These are phyloP conservation scores for Trichophyton equinum DNA, from an alignment of 2,329 filamentous ascomycete species.

Conservation along the genomic window DNA sequence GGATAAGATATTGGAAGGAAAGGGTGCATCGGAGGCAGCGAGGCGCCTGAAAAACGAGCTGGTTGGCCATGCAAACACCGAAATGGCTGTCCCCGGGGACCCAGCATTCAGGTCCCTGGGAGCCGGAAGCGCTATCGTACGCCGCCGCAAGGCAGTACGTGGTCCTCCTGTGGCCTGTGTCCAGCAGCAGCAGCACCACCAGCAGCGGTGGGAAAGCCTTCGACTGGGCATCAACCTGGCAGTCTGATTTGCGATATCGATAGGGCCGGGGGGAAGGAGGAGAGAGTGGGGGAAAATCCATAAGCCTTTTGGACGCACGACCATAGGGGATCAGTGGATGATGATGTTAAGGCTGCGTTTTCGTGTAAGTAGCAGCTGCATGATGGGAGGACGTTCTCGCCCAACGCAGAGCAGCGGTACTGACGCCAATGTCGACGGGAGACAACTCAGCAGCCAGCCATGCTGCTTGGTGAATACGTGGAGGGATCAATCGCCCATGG, in stretches of 20 bases:
- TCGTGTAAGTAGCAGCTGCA: background rate
- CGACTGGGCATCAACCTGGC: constrained; percentile 2
- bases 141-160: background rate
- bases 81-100: background rate
- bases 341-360: background rate
- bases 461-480: constrained; percentile 1
- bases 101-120: constrained; percentile 1
- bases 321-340: background rate
- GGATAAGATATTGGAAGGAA: background rate
- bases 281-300: background rate
- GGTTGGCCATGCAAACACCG: constrained; percentile 1
- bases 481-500: background rate
- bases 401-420: background rate
- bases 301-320: background rate
- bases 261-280: background rate
- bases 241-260: constrained; percentile 1
- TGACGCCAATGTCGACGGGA: background rate
- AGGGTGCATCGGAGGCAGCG: background rate
- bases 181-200: too few species aligned
- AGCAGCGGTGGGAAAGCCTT: background rate
- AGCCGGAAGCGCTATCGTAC: background rate
- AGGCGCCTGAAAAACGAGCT: background rate
- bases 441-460: constrained; percentile 3
- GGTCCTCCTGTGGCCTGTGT: constrained; percentile 2
- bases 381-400: background rate